phyloP scores from a whole-genome alignment of 78 protist genomes.

The Dictyostelium discoideum region DNA sequence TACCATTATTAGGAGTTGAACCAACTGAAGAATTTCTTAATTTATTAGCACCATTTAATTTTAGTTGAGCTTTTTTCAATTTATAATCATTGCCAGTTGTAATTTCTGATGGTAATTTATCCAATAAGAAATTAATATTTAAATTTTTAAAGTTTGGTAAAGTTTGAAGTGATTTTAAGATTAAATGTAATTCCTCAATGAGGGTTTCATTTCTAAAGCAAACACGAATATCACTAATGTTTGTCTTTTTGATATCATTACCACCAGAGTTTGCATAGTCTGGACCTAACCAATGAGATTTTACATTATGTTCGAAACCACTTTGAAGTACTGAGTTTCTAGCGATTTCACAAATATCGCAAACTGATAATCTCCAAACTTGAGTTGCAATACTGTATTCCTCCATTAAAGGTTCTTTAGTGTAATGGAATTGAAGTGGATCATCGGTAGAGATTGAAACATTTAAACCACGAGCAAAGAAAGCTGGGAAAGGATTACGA shows the following conservation, averaged over 20 bases:
- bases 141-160: constrained; percentile 31
- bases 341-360: constrained; percentile 98
- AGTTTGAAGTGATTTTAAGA: constrained; percentile 48
- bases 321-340: constrained; percentile 90
- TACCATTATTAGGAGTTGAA: not conserved
- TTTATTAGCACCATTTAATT: constrained; percentile 7
- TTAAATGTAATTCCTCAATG: constrained; percentile 77
- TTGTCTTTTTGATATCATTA: constrained; percentile 81
- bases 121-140: constrained; percentile 31
- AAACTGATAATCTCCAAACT: constrained; percentile 91
- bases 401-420: constrained; percentile 98
- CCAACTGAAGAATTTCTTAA: constrained; percentile 12
- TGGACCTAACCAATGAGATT: constrained; percentile 90
- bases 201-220: constrained; percentile 90
- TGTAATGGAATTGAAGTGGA: constrained; percentile 97
- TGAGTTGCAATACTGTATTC: constrained; percentile 96
- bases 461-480: constrained; percentile 94
- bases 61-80: constrained; percentile 7
- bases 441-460: constrained; percentile 98
- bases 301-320: constrained; percentile 91
- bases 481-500: constrained; percentile 94
- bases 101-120: constrained; percentile 40
- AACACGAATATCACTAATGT: constrained; percentile 92
- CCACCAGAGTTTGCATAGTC: constrained; percentile 46
- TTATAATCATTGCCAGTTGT: constrained; percentile 9